Conservation (phyloP, 2,329 filamentous ascomycete species). For the Colletotrichum scovillei region DNA sequence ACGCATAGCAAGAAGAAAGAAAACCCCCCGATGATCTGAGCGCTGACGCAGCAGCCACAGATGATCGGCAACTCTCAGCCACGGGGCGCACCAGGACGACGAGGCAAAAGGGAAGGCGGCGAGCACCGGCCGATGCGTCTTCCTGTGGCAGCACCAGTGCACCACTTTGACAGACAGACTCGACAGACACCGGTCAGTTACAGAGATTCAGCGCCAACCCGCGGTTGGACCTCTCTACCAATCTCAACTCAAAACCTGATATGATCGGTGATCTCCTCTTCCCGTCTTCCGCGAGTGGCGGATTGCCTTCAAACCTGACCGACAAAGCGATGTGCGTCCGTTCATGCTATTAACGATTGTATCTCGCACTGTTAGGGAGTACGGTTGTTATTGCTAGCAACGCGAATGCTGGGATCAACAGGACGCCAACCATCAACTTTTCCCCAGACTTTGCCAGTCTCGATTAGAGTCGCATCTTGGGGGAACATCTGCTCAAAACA, state of each 20-base stretch:
- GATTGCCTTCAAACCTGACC: background rate
- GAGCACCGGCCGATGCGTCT: slow-evolving; percentile 2
- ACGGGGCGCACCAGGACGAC: background rate
- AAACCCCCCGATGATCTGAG: background rate
- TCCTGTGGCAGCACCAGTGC: background rate
- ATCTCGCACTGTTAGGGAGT: too few relatives aligned
- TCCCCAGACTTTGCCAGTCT: background rate
- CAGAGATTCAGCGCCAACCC: background rate
- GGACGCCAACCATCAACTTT: background rate
- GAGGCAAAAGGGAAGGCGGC: background rate
- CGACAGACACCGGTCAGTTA: background rate
- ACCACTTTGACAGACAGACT: too few relatives aligned
- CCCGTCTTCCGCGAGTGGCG: slow-evolving; percentile 16
- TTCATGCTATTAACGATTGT: background rate
- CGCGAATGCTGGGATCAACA: background rate
- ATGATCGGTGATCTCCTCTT: slow-evolving; percentile 7
- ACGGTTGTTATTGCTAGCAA: background rate
- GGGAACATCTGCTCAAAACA: background rate
- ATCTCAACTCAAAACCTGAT: background rate
- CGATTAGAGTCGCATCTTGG: background rate
- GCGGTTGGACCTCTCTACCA: slow-evolving; percentile 13
- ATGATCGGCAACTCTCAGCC: slow-evolving; percentile 10
- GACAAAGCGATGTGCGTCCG: background rate
- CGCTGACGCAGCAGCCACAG: slow-evolving; percentile 28
- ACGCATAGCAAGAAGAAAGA: background rate